These are phyloP conservation scores for Hordeum pubiflorum DNA, from an alignment of 202 grass and related monocot species.

Conservation along the genomic window DNA sequence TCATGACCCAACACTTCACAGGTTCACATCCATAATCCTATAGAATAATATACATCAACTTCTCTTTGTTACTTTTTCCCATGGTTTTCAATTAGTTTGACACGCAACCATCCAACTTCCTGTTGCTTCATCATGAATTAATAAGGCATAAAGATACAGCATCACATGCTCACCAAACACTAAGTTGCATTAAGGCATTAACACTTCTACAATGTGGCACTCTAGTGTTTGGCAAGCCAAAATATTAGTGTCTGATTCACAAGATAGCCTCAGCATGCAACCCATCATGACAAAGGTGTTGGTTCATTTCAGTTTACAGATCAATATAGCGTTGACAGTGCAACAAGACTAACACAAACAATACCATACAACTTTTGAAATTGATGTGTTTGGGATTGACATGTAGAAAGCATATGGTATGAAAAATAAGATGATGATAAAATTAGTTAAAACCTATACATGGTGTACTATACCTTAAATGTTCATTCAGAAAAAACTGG, in stretches of 20 bases:
- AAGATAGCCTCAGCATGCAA: neutral
- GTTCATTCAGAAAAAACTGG: neutral
- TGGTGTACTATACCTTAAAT: neutral
- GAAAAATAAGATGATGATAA: neutral
- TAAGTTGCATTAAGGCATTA: conserved; percentile 16
- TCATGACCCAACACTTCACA: neutral
- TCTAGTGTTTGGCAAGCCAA: neutral
- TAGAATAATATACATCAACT: neutral
- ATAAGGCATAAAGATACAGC: neutral
- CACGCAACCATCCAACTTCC: neutral
- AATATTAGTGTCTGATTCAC: neutral
- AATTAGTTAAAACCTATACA: neutral
- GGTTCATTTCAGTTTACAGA: neutral
- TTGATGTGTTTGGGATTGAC: neutral
- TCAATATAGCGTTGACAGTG: neutral
- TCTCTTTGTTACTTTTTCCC: neutral
- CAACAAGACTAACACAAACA: neutral
- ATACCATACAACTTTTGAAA: neutral
- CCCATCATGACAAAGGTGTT: neutral
- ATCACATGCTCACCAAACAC: neutral
- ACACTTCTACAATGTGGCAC: neutral
- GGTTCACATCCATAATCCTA: neutral
- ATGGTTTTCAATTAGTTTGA: neutral
- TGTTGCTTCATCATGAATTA: neutral
- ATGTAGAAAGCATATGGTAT: neutral